Evolutionary conservation across 441 rosid species (phyloP).

Genomic region (Monsonia emarginata): DNA sequence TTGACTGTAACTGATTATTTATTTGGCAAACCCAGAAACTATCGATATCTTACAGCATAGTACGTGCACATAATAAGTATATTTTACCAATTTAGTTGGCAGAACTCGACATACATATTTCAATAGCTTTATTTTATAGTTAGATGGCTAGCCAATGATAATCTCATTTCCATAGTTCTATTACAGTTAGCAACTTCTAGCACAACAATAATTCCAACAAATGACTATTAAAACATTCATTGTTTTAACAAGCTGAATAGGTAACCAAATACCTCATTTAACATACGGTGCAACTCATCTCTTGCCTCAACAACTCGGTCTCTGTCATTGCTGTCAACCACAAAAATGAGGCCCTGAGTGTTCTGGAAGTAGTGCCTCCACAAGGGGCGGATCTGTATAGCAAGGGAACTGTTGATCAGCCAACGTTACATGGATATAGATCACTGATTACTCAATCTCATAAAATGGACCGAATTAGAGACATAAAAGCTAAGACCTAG

Average conservation of each 20-base stretch:
- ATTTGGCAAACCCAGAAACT: not conserved
- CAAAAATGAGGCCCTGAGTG: slow-evolving; percentile 25
- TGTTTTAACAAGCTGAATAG: not conserved
- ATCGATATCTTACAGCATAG: not conserved
- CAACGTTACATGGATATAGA: slow-evolving; percentile 2
- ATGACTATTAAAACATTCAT: not conserved
- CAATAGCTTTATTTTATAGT: too few relatives aligned
- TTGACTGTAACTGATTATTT: too few relatives aligned
- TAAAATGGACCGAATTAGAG: too few relatives aligned
- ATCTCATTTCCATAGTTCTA: not conserved
- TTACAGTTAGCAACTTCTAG: not conserved
- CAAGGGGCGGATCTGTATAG: slow-evolving; percentile 22
- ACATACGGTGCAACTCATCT: slow-evolving; percentile 24
- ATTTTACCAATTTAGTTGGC: too few relatives aligned
- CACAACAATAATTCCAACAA: not conserved
- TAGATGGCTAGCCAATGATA: not conserved
- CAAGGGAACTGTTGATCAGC: not conserved
- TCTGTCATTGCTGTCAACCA: slow-evolving; percentile 23
- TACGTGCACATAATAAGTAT: too few relatives aligned
- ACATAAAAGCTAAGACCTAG: not conserved
- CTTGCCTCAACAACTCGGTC: slow-evolving; percentile 24
- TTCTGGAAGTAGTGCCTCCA: slow-evolving; percentile 28
- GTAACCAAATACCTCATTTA: slow-evolving; percentile 16
- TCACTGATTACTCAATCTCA: not conserved
- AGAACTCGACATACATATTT: too few relatives aligned